Conservation (phyloP, 306 rosid species). For the Cucurbita pepo region DNA sequence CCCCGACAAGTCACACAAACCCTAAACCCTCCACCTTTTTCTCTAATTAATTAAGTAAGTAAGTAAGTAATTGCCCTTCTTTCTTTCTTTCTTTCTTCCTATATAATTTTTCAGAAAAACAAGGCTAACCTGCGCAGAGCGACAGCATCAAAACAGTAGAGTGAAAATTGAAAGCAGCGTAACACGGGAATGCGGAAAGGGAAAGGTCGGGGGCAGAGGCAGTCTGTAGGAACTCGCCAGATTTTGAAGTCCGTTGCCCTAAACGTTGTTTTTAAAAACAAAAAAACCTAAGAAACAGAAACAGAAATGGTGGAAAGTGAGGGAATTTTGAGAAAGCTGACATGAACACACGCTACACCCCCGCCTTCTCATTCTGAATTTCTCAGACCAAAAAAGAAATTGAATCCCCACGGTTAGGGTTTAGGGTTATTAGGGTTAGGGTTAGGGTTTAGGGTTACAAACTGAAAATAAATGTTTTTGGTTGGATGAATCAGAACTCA, state of each 20-base stretch:
- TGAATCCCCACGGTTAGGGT: neutral
- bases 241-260: neutral
- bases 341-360: neutral
- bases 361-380: neutral
- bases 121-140: constrained; percentile 6
- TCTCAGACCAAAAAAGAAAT: constrained; percentile 3
- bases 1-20: constrained; percentile 62
- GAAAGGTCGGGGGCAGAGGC: constrained; percentile 16
- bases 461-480: constrained; percentile 13
- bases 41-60: neutral
- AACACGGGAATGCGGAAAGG: constrained; percentile 22
- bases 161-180: constrained; percentile 1
- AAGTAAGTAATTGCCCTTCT: neutral
- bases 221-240: neutral
- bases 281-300: neutral
- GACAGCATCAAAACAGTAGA: constrained; percentile 11
- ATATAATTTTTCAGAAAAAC: neutral
- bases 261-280: neutral
- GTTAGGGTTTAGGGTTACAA: neutral
- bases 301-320: constrained; percentile 10
- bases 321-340: constrained; percentile 25
- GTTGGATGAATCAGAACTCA: constrained; percentile 11
- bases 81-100: neutral
- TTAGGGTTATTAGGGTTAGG: neutral
- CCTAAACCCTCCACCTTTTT: constrained; percentile 19